A percentile compares a stretch with the other conserved stretches of the same genome.
phyloP scores from a whole-genome alignment of 1,284 basidiomycete species.

The Microbotryum intermedium region DNA sequence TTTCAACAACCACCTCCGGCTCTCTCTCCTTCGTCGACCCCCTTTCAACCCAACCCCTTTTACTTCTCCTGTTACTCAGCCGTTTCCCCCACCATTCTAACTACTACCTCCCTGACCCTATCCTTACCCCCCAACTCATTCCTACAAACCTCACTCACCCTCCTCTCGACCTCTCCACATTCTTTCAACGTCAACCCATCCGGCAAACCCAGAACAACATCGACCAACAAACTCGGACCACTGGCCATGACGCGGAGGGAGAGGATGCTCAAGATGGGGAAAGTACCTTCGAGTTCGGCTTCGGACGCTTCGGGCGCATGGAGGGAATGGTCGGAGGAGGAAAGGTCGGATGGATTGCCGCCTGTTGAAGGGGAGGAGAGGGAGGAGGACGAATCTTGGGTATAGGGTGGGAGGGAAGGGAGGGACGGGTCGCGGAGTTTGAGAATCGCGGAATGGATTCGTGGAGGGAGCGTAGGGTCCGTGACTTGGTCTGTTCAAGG shows the following conservation, averaged over 20 bases:
- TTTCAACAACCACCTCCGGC: background rate
- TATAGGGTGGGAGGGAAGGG: constrained; percentile 6
- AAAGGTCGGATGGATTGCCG: background rate
- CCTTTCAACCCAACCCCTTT: background rate
- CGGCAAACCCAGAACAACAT: constrained; percentile 19
- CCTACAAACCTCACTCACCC: constrained; percentile 1
- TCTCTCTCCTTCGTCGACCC: background rate
- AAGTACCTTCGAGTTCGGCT: background rate
- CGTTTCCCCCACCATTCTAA: constrained; percentile 13
- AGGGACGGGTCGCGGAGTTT: constrained; percentile 9
- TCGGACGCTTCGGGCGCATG: background rate
- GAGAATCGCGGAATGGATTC: constrained; percentile 5
- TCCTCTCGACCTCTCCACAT: constrained; percentile 5
- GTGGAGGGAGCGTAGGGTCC: constrained; percentile 12
- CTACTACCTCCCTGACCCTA: constrained; percentile 27
- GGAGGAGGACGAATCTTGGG: background rate
- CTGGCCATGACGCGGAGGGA: constrained; percentile 22
- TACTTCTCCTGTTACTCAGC: background rate
- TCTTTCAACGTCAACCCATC: constrained; percentile 5
- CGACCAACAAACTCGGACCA: constrained; percentile 23
- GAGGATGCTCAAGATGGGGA: constrained; percentile 26
- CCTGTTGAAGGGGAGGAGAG: background rate
- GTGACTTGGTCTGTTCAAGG: constrained; percentile 15
- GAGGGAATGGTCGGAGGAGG: background rate
- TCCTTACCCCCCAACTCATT: constrained; percentile 4